These are phyloP conservation scores for Chalaropsis thielavioides DNA, from an alignment of 2,329 filamentous ascomycete genomes.

Conservation along the genomic window DNA sequence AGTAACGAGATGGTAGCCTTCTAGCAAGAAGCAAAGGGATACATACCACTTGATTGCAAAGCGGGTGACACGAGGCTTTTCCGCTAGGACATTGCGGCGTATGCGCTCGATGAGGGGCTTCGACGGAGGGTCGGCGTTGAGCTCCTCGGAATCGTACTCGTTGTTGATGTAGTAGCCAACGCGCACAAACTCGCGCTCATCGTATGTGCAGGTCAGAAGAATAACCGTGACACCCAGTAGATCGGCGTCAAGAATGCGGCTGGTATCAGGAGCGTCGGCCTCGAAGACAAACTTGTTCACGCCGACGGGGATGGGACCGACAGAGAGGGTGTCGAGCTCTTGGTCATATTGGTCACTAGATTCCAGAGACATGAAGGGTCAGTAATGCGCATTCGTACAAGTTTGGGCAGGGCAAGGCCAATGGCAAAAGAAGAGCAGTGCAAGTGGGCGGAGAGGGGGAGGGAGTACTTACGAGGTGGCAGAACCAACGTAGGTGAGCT, in stretches of 20 bases:
- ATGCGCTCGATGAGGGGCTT: constrained; percentile 91
- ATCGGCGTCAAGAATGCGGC: constrained; percentile 83
- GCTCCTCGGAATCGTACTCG: constrained; percentile 86
- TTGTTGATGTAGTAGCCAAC: constrained; percentile 99
- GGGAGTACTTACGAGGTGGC: constrained; percentile 67
- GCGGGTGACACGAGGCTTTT: constrained; percentile 92
- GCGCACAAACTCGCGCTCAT: constrained; percentile 89
- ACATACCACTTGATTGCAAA: constrained; percentile 97
- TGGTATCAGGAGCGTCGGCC: constrained; percentile 80
- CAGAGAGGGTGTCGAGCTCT: constrained; percentile 90
- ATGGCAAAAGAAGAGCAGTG: constrained; percentile 17
- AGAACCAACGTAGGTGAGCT: constrained; percentile 95
- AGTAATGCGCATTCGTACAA: constrained; percentile 14
- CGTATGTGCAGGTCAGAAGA: constrained; percentile 89
- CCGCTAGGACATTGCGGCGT: constrained; percentile 77
- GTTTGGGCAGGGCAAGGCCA: constrained; percentile 19
- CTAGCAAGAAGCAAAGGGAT: neutral
- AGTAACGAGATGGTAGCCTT: no score
- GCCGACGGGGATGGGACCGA: constrained; percentile 92
- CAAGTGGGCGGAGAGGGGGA: constrained; percentile 16
- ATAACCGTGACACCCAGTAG: constrained; percentile 96
- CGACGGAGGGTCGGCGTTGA: constrained; percentile 74
- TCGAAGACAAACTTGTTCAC: constrained; percentile 99
- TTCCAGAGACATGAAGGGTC: neutral
- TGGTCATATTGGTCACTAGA: constrained; percentile 86